phyloP scores from a whole-genome alignment of 140 eudicot species.

The Anethum foeniculum region DNA sequence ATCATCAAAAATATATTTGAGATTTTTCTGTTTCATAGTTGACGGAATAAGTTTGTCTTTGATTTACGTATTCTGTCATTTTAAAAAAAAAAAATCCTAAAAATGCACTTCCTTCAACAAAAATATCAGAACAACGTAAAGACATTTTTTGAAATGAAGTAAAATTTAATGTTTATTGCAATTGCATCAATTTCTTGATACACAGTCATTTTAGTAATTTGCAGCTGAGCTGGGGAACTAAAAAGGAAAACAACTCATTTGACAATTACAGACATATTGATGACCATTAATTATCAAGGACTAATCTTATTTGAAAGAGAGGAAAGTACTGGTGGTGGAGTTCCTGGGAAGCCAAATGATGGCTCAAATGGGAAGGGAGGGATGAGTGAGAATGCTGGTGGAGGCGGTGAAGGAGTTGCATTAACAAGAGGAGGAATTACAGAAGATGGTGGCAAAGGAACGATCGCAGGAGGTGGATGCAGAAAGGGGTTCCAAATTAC shows the following conservation, averaged over 20 bases:
- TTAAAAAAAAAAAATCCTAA: not conserved
- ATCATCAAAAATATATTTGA: not conserved
- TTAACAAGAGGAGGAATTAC: constrained; percentile 12
- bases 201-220: not conserved
- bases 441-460: constrained; percentile 39
- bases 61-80: not conserved
- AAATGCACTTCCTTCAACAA: not conserved
- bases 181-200: not conserved
- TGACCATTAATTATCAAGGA: constrained; percentile 22
- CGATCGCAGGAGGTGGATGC: constrained; percentile 19
- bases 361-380: constrained; percentile 55
- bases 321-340: constrained; percentile 36
- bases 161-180: not conserved
- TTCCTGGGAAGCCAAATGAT: constrained; percentile 55
- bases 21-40: not conserved
- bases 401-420: constrained; percentile 14
- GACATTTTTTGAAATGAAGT: not conserved
- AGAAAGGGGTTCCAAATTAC: constrained; percentile 17
- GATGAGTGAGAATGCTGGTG: constrained; percentile 29
- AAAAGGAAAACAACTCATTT: too few relatives aligned
- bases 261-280: too few relatives aligned
- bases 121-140: not conserved
- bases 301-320: constrained; percentile 20
- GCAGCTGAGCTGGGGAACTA: not conserved
- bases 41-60: constrained; percentile 1